Percentiles rank a stretch among this genome's conserved stretches.
Evolutionary conservation across 2,329 filamentous ascomycete species (phyloP).

Genomic region (Monilinia fructicola): DNA sequence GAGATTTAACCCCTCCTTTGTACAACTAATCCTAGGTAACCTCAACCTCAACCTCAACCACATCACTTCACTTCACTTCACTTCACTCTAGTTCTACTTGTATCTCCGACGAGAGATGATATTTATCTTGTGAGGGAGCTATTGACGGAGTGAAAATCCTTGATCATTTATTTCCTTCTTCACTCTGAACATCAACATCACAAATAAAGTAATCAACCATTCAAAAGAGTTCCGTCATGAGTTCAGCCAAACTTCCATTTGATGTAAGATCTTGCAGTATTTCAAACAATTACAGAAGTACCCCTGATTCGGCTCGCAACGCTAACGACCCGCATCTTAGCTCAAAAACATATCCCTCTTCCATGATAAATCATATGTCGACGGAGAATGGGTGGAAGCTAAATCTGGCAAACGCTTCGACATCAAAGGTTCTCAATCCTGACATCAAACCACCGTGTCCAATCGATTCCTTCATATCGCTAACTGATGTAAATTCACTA

Average conservation of each 20-base stretch:
- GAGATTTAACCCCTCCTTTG: background rate
- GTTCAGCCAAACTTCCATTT: slow-evolving; percentile 32
- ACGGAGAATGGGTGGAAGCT: slow-evolving; percentile 55
- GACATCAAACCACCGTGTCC: background rate
- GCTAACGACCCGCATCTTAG: slow-evolving; percentile 38
- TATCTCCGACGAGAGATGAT: background rate
- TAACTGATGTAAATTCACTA: slow-evolving; percentile 34
- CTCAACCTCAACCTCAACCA: background rate
- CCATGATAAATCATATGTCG: slow-evolving; percentile 52
- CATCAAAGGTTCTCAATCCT: slow-evolving; percentile 47
- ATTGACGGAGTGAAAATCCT: background rate
- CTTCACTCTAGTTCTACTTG: too few relatives aligned
- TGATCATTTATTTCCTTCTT: background rate
- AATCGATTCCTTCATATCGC: background rate
- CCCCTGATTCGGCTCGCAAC: background rate
- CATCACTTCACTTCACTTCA: too few relatives aligned
- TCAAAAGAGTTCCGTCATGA: background rate
- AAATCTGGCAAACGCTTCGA: slow-evolving; percentile 59
- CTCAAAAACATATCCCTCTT: slow-evolving; percentile 56
- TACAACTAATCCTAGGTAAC: background rate
- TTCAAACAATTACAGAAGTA: background rate
- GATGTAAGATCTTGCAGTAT: slow-evolving; percentile 28
- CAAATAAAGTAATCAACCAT: background rate
- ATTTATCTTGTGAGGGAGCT: background rate
- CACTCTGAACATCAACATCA: background rate